Percentiles rank a stretch among this genome's conserved stretches.
Conservation (phyloP, 805 yeast genomes). For the Barnettozyma sp. region DNA sequence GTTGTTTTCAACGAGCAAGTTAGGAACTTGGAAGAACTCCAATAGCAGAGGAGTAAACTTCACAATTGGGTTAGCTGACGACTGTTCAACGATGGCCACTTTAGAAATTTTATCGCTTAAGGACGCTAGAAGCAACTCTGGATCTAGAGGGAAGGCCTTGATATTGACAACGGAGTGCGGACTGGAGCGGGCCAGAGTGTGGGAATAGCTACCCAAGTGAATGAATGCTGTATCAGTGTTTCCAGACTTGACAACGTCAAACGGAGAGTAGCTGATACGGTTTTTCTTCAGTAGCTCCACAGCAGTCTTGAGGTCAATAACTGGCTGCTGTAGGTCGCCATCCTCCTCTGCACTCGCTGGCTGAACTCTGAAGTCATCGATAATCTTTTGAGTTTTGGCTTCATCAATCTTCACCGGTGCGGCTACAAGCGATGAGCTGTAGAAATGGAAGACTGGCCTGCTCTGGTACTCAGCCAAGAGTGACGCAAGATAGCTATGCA, state of each 20-base stretch:
- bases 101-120: constrained; percentile 35
- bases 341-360: constrained; percentile 2
- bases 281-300: constrained; percentile 6
- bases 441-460: constrained; percentile 70
- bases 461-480: constrained; percentile 42
- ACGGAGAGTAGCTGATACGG: constrained; percentile 2
- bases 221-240: constrained; percentile 6
- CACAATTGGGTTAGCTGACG: constrained; percentile 25
- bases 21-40: constrained; percentile 61
- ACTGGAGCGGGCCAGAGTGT: constrained; percentile 34
- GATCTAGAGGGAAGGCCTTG: constrained; percentile 61
- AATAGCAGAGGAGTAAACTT: constrained; percentile 66
- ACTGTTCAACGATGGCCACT: constrained; percentile 63
- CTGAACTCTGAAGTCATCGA: constrained; percentile 6
- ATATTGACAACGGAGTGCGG: constrained; percentile 41
- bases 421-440: constrained; percentile 32
- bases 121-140: constrained; percentile 46
- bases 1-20: constrained; percentile 37
- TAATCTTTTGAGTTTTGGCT: not conserved
- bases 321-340: constrained; percentile 3
- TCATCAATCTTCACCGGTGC: too few relatives aligned
- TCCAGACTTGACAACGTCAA: constrained; percentile 7
- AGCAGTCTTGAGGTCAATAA: constrained; percentile 7
- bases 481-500: constrained; percentile 52
- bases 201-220: constrained; percentile 53